Conservation (phyloP, 805 yeast species). For the Yarrowia sp. region DNA sequence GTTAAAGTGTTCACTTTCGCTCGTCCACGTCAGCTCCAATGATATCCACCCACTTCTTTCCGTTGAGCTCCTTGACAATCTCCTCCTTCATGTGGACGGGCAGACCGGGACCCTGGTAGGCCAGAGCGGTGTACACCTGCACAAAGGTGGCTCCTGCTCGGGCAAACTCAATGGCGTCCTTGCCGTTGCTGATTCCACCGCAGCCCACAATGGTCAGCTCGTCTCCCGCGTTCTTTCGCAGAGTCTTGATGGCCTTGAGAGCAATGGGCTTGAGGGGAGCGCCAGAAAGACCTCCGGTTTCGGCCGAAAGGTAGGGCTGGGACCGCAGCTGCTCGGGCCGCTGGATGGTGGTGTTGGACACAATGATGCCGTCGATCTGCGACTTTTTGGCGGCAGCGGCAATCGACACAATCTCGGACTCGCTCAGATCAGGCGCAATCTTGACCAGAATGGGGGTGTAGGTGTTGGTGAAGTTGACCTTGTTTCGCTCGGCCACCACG, state of each 20-base stretch:
- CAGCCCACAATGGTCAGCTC: conserved; percentile 84
- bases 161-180: conserved; percentile 90
- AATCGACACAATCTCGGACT: conserved; percentile 79
- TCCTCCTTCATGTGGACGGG: conserved; percentile 67
- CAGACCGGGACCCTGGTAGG: conserved; percentile 90
- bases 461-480: conserved; percentile 48
- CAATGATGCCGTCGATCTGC: conserved; percentile 86
- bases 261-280: conserved; percentile 84
- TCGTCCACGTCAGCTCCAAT: conserved; percentile 37
- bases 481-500: conserved; percentile 71
- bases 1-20: not conserved
- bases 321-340: conserved; percentile 73
- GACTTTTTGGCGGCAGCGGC: conserved; percentile 80
- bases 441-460: conserved; percentile 86
- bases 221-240: conserved; percentile 79
- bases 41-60: conserved; percentile 83
- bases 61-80: conserved; percentile 69
- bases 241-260: conserved; percentile 69
- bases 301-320: conserved; percentile 54
- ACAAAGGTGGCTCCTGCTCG: conserved; percentile 93
- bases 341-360: conserved; percentile 89
- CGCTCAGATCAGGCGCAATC: conserved; percentile 91
- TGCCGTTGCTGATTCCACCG: conserved; percentile 89
- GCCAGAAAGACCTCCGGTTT: conserved; percentile 93
- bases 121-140: conserved; percentile 87